phyloP scores from a whole-genome alignment of 176 grass and related monocot species.

The Carex scoparia region DNA sequence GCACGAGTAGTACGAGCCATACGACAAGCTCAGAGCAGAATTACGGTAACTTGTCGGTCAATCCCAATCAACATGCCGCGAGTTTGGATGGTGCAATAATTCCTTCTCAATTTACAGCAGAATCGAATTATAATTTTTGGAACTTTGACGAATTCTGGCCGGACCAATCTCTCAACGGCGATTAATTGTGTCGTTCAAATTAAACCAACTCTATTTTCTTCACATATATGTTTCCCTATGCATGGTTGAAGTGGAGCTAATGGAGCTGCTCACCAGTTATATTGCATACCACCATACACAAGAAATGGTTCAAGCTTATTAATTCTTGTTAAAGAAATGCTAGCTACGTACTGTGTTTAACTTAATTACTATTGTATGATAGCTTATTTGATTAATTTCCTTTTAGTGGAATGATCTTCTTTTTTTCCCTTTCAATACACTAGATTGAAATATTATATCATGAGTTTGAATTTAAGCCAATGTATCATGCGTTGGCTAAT shows the following conservation, averaged over 20 bases:
- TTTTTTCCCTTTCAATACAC: neutral
- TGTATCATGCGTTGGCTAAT: neutral
- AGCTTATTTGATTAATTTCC: neutral
- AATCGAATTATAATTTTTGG: conserved; percentile 25
- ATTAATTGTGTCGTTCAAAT: neutral
- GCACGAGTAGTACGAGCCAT: conserved; percentile 19
- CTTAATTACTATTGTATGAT: neutral
- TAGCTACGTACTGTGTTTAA: neutral
- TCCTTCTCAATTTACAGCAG: conserved; percentile 15
- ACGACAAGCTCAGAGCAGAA: conserved; percentile 15
- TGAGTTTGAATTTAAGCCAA: neutral
- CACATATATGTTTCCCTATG: neutral
- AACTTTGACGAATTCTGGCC: conserved; percentile 25
- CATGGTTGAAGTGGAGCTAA: neutral
- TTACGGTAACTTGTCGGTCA: neutral
- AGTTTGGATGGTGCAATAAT: neutral
- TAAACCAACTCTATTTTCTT: neutral
- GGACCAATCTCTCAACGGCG: conserved; percentile 14
- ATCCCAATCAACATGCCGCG: conserved; percentile 1
- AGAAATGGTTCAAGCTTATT: neutral
- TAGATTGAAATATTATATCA: neutral
- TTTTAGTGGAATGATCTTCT: neutral
- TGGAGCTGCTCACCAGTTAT: neutral
- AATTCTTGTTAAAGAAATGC: neutral
- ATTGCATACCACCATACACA: neutral